Conservation (phyloP, 176 grass and related monocot species). For the Thinopyrum elongatum region DNA sequence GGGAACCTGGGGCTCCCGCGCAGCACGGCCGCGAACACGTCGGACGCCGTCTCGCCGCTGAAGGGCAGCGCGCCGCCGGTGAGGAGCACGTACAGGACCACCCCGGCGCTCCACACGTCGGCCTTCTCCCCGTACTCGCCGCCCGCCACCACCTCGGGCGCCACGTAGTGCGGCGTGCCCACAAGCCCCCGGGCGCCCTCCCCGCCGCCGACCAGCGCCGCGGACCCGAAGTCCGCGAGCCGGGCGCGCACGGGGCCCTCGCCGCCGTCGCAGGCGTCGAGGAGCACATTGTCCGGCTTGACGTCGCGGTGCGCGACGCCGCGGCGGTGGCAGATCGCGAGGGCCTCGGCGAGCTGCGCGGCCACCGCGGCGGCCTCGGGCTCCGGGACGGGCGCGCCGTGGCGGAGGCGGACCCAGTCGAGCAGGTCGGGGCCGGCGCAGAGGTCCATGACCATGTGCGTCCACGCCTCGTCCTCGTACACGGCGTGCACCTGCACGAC, state of each 20-base stretch:
- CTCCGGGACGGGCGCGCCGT: constrained; percentile 54
- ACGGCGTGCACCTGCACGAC: constrained; percentile 56
- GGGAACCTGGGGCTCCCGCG: constrained; percentile 69
- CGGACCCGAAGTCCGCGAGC: constrained; percentile 82
- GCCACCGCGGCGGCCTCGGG: constrained; percentile 43
- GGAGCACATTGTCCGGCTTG: constrained; percentile 90
- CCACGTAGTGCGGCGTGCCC: constrained; percentile 86
- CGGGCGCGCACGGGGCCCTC: constrained; percentile 3
- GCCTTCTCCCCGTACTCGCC: constrained; percentile 78
- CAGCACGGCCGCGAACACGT: constrained; percentile 66
- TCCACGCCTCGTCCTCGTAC: constrained; percentile 58
- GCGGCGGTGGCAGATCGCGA: constrained; percentile 63
- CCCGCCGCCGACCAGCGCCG: constrained; percentile 50
- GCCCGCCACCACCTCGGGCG: constrained; percentile 73
- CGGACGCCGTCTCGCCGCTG: constrained; percentile 58
- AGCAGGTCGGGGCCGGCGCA: constrained; percentile 68
- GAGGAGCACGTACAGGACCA: constrained; percentile 70
- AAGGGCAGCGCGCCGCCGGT: constrained; percentile 75
- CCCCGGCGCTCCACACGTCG: constrained; percentile 91
- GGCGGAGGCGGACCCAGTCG: constrained; percentile 56
- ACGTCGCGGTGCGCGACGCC: constrained; percentile 84
- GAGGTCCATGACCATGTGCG: constrained; percentile 82
- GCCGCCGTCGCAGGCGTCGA: constrained; percentile 10
- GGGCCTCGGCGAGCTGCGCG: constrained; percentile 57
- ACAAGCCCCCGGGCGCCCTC: constrained; percentile 48